Evolutionary conservation across 2,329 filamentous ascomycete species (phyloP).

Genomic region (Calonectria pauciramosa): DNA sequence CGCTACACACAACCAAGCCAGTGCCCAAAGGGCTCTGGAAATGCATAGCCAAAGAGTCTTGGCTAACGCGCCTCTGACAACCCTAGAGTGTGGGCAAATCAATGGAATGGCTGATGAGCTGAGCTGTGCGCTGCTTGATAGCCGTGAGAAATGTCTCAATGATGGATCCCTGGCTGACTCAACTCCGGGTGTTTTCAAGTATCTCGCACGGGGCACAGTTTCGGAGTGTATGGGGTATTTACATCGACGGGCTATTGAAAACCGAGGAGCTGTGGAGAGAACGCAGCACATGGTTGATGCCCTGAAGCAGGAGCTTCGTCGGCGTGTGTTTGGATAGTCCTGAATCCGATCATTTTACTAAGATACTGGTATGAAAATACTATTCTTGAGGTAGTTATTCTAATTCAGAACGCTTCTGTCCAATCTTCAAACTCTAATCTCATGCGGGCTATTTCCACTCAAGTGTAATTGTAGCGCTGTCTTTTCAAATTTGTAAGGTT

Average conservation of each 20-base stretch:
- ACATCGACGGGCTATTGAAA: constrained; percentile 50
- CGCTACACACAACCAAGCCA: constrained; percentile 63
- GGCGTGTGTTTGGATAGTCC: background rate
- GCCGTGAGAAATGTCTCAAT: constrained; percentile 1
- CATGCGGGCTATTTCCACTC: too few relatives aligned
- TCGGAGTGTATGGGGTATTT: constrained; percentile 52
- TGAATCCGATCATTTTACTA: background rate
- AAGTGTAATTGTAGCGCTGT: too few relatives aligned
- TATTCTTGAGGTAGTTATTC: background rate
- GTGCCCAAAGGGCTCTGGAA: constrained; percentile 55
- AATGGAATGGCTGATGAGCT: constrained; percentile 70
- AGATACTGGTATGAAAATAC: background rate
- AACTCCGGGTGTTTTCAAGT: constrained; percentile 49
- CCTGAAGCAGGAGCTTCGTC: background rate
- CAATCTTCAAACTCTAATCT: background rate
- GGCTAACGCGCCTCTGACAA: constrained; percentile 40
- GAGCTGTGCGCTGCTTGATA: constrained; percentile 61
- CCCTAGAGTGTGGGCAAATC: constrained; percentile 63
- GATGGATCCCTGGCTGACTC: background rate
- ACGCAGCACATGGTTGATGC: constrained; percentile 33
- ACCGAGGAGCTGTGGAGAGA: constrained; percentile 48
- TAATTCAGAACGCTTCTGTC: background rate
- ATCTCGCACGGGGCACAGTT: constrained; percentile 52
- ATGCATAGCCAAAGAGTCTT: constrained; percentile 57
- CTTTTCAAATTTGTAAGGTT: background rate